Evolutionary conservation across 192 early-diverging fungal genomes (phyloP).

Genomic region (Cladochytrium replicatum): DNA sequence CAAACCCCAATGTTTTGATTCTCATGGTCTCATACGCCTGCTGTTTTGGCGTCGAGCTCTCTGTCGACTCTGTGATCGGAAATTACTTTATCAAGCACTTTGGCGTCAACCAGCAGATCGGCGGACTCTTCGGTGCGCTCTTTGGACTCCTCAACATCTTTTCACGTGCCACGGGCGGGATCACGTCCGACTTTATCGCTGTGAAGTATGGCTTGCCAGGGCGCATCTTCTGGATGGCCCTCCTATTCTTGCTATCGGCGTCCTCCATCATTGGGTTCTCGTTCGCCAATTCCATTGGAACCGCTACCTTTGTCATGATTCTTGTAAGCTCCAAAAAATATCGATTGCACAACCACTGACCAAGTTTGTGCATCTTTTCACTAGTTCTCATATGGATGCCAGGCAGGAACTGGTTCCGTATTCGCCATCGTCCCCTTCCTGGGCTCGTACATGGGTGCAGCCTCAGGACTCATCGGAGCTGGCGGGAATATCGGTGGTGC

Average conservation of each 20-base stretch:
- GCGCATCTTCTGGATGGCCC: slow-evolving; percentile 34
- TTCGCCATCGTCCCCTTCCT: slow-evolving; percentile 55
- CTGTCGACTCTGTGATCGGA: slow-evolving; percentile 46
- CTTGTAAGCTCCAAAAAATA: not conserved
- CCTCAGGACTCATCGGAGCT: slow-evolving; percentile 51
- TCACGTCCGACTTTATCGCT: slow-evolving; percentile 39
- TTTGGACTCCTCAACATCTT: slow-evolving; percentile 63
- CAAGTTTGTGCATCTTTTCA: not conserved
- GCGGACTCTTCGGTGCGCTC: slow-evolving; percentile 38
- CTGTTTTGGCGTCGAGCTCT: slow-evolving; percentile 53
- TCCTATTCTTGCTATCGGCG: slow-evolving; percentile 35
- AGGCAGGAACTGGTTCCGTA: slow-evolving; percentile 47
- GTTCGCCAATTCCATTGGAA: slow-evolving; percentile 19
- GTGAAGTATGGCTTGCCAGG: slow-evolving; percentile 25
- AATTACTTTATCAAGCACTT: slow-evolving; percentile 37
- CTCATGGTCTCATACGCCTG: slow-evolving; percentile 49
- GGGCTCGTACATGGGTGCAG: slow-evolving; percentile 30
- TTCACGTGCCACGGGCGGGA: slow-evolving; percentile 49
- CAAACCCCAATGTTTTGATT: slow-evolving; percentile 31
- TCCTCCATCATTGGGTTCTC: slow-evolving; percentile 40
- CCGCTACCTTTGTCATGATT: slow-evolving; percentile 33
- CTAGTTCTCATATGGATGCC: slow-evolving; percentile 40
- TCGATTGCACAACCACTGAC: not conserved
- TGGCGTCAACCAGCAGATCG: slow-evolving; percentile 22
- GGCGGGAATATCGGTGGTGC: slow-evolving; percentile 52